Evolutionary conservation across 2,329 filamentous ascomycete species (phyloP), one percentile per base, ranked within the genome.

Genomic region (Penicillium digitatum): DNA sequence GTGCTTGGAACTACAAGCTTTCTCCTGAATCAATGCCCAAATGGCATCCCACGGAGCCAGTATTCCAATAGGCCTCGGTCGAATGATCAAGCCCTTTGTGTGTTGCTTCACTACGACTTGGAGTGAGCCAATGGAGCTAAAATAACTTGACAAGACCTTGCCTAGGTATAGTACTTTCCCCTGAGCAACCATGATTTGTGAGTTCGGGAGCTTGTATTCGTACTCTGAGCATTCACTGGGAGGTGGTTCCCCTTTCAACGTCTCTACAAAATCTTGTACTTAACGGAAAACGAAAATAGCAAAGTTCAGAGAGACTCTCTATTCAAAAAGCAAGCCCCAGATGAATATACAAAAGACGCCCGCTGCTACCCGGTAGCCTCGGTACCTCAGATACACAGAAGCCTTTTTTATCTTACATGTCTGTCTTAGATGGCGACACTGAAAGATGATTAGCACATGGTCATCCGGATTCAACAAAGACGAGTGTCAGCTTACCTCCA

Each of bases 401-500:
- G 45, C 47, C 40, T 20, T 45, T 45, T 44, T 26, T 7, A 39
- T 44, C 16, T 24, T 11, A 45, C 32, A 32, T 34, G 2, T 34
- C 18, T 10, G 16, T 14, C 31, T 60, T 66, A 70, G 32, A 70
- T 55, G 32, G 63, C 55, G 48, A 54, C 52, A 32, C 52, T 54
- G n/a, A 22, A 3, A 22, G 11, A n/a, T 27, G 26, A 47, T 54
- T 27, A 54, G 47, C 40, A 43, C 22, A 44, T 38, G 2, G 9
- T 39, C 6, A 32, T 22, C 29, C 22, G 2, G 27, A 8, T n/a
- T 12, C 16, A 27, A 32, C 1, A 50, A 16, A 10, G 10, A 43
- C 14, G 2, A 5, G 12, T 32, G 24, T 5, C 18, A 39, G 69
- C 77, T 73, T 86, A 87, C 81, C 92, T 96, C 94, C 94, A 99